Conservation (phyloP, 495 filamentous ascomycete species). For the Aspergillus funiculosus region DNA sequence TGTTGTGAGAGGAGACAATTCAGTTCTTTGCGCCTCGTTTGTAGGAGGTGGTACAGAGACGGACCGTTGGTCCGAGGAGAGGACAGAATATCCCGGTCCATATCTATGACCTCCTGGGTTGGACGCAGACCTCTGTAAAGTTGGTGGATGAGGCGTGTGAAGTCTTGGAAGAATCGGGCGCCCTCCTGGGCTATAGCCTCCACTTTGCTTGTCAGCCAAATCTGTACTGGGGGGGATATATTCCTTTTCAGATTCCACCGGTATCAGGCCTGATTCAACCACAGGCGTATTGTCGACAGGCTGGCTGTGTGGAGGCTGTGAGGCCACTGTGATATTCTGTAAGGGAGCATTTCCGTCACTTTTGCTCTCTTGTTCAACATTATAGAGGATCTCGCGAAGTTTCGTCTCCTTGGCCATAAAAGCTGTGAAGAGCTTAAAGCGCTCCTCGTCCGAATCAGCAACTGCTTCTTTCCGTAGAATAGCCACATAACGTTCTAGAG, state of each 20-base stretch:
- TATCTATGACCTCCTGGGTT: conserved; percentile 19
- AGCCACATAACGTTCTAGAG: conserved; percentile 45
- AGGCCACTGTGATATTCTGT: conserved; percentile 9
- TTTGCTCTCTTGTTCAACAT: conserved; percentile 36
- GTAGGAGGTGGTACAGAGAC: conserved; percentile 26
- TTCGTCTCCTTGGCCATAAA: conserved; percentile 49
- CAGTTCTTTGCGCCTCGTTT: conserved; percentile 20
- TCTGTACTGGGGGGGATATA: conserved; percentile 7
- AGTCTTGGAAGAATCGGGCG: conserved; percentile 34
- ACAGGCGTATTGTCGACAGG: conserved; percentile 15
- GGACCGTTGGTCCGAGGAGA: conserved; percentile 13
- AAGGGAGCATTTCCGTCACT: conserved; percentile 8
- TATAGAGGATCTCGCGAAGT: conserved; percentile 48
- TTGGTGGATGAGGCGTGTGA: conserved; percentile 14
- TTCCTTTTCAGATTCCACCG: conserved; percentile 27
- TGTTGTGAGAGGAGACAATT: conserved; percentile 28
- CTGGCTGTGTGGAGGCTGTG: conserved; percentile 9
- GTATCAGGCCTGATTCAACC: conserved; percentile 35
- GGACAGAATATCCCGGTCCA: conserved; percentile 1
- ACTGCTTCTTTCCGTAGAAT: conserved; percentile 51
- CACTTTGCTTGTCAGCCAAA: conserved; percentile 25
- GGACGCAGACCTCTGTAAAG: conserved; percentile 18
- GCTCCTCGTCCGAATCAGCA: conserved; percentile 45
- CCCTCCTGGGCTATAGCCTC: conserved; percentile 46
- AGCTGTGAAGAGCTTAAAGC: conserved; percentile 46